Conservation (phyloP, 805 yeast species). For the Cyberlindnera misumaiensis region DNA sequence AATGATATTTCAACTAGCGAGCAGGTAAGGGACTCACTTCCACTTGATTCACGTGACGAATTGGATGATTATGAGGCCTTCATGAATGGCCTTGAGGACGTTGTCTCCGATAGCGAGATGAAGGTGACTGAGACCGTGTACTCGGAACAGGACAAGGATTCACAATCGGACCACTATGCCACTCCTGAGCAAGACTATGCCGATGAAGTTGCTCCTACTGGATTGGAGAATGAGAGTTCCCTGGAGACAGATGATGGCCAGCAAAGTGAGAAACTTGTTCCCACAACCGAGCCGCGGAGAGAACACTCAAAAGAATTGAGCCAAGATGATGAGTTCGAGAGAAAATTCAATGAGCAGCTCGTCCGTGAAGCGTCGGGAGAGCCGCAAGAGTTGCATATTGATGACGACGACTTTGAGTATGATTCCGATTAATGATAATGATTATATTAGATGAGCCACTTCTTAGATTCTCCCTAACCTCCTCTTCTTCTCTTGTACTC, state of each 20-base stretch:
- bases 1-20: too few relatives aligned
- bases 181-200: too few relatives aligned
- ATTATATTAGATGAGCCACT: not conserved
- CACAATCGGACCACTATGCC: too few relatives aligned
- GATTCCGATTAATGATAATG: conserved; percentile 26
- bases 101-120: conserved; percentile 5
- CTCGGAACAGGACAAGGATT: not conserved
- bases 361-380: conserved; percentile 6
- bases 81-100: conserved; percentile 14
- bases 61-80: conserved; percentile 21
- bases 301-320: too few relatives aligned
- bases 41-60: conserved; percentile 4
- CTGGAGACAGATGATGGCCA: too few relatives aligned
- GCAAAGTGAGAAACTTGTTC: too few relatives aligned
- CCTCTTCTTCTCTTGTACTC: conserved; percentile 41
- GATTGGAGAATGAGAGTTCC: too few relatives aligned
- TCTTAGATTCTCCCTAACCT: conserved; percentile 19
- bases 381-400: conserved; percentile 5
- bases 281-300: too few relatives aligned
- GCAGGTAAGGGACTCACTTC: too few relatives aligned
- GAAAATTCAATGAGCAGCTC: conserved; percentile 9
- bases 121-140: conserved; percentile 1
- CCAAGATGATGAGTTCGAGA: conserved; percentile 16
- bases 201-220: too few relatives aligned
- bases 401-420: conserved; percentile 33